Evolutionary conservation across 345 rosid genomes (phyloP), one percentile per base, ranked within the genome.

Genomic region (Gossypium ekmanianum): DNA sequence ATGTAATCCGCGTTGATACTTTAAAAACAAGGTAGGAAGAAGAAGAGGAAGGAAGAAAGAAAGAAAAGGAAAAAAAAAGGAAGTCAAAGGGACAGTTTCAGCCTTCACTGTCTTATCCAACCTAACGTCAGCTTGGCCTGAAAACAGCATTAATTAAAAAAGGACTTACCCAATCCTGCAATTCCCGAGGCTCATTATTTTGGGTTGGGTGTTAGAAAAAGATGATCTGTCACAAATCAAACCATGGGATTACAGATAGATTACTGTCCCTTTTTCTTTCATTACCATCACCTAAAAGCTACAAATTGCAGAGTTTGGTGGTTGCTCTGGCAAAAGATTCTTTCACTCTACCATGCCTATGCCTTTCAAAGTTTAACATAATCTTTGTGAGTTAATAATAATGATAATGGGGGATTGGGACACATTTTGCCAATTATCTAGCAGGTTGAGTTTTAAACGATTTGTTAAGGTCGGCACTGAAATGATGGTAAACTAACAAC

Each of bases 131-230:
- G 61, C 74, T 67, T 17, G 54, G 68, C 39, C 72, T 9, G 78
- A 63, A 67, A 62, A 16, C 0, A 58, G 62, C 84, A 81, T 66
- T 66, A 65, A 77, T 26, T 58, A 13, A 41, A 29, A 26, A 59
- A 52, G 2, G 48, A 13, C 7, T 26, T 58, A 11, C 18, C 58
- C 14, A 68, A 26, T 17, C 2, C 45, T 74, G 71, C 84, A 59
- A 72, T 75, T 81, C 83, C 83, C 79, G 63, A 84, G 71, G 83
- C 34, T 34, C 63, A 74, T 61, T 71, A 61, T 61, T 71, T 52
- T 57, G 52, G 22, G 74, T 70, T 67, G 62, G 82, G 78, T 70
- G 78, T 76, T 74, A 9, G 52, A 50, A 24, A 24, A 50, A 14
- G 54, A 22, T 68, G 54, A 17, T 68, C 56, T 45, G 71, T 12